Evolutionary conservation across 495 filamentous ascomycete genomes (phyloP).

Genomic region (Terfezia boudieri): DNA sequence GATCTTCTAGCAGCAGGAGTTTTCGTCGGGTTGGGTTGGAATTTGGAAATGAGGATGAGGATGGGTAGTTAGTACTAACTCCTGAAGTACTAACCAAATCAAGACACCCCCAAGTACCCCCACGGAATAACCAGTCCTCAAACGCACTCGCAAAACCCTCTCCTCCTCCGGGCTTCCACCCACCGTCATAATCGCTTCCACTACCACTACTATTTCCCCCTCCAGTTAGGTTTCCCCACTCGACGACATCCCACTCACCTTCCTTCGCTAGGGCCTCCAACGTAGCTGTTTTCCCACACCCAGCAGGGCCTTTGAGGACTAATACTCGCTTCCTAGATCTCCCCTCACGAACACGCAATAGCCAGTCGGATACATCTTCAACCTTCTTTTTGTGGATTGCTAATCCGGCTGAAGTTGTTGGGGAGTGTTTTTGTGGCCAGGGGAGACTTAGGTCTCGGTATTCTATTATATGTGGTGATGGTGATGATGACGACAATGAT

Average conservation of each 20-base stretch:
- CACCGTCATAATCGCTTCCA: not conserved
- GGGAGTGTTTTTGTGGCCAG: constrained; percentile 72
- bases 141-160: constrained; percentile 38
- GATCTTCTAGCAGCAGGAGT: constrained; percentile 79
- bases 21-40: constrained; percentile 21
- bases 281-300: constrained; percentile 80
- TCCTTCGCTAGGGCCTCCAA: constrained; percentile 49
- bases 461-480: constrained; percentile 4
- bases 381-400: constrained; percentile 90
- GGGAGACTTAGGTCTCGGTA: constrained; percentile 24
- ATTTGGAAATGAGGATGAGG: constrained; percentile 17
- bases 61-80: constrained; percentile 4
- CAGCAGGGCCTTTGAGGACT: constrained; percentile 75
- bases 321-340: constrained; percentile 44
- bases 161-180: not conserved
- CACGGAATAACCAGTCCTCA: constrained; percentile 67
- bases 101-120: constrained; percentile 56
- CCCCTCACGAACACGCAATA: constrained; percentile 48
- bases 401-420: constrained; percentile 50
- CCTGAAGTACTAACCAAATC: constrained; percentile 30
- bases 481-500: not conserved
- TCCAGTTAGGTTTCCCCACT: constrained; percentile 71
- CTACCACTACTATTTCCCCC: constrained; percentile 9
- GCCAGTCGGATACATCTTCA: constrained; percentile 58
- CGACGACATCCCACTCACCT: constrained; percentile 49